Percentiles rank a stretch among this genome's conserved stretches.
Evolutionary conservation across 768 basidiomycete species (phyloP).

Genomic region (Filobasidium wieringae): DNA sequence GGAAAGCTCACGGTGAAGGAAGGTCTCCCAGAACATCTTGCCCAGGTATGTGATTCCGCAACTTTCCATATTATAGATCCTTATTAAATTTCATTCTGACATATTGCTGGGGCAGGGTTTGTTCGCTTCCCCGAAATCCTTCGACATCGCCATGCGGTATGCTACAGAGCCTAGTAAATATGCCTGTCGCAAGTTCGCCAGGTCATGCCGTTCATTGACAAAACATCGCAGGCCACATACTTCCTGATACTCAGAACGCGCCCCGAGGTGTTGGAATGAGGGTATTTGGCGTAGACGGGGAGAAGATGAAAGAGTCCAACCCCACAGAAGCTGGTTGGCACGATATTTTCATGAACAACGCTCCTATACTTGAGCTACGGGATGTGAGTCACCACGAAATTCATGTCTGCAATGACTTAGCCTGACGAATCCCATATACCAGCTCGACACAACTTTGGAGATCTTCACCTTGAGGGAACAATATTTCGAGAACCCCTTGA

Average conservation of each 20-base stretch:
- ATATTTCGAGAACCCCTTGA: constrained; percentile 17
- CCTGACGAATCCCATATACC: too few species aligned
- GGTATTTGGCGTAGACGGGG: constrained; percentile 17
- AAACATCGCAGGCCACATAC: constrained; percentile 18
- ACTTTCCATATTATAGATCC: neutral
- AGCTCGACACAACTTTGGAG: constrained; percentile 20
- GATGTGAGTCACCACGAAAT: constrained; percentile 8
- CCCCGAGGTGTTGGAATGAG: constrained; percentile 19
- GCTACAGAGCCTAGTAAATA: constrained; percentile 17
- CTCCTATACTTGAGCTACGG: constrained; percentile 18
- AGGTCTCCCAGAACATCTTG: constrained; percentile 13
- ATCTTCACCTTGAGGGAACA: constrained; percentile 19
- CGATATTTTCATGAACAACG: constrained; percentile 22
- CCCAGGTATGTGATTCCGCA: constrained; percentile 1
- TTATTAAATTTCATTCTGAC: neutral
- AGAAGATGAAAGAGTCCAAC: neutral
- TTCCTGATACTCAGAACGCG: constrained; percentile 15
- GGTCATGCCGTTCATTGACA: too few species aligned
- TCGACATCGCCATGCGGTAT: constrained; percentile 14
- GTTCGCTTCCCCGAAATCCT: constrained; percentile 7
- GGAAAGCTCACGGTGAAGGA: constrained; percentile 13
- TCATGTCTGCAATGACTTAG: too few species aligned
- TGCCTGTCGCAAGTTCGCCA: neutral
- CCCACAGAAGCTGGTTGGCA: constrained; percentile 13
- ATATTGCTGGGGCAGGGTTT: constrained; percentile 1